These are phyloP conservation scores for Talaromyces sp. DNA, from an alignment of 2,329 filamentous ascomycete genomes.

Conservation along the genomic window DNA sequence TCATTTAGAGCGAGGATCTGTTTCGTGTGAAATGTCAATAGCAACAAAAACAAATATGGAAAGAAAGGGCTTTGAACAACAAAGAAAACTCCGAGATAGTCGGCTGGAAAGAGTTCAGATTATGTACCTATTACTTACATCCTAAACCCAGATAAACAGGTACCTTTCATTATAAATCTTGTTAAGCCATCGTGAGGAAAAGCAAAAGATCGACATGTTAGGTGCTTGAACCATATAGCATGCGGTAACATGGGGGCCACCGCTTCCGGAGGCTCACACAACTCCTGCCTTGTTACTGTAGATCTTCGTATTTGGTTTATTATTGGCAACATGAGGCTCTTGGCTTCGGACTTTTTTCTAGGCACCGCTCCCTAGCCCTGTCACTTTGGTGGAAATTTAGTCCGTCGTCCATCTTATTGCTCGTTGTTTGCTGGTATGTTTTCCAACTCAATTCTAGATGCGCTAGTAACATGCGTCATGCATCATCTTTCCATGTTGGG, in stretches of 20 bases:
- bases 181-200: background rate
- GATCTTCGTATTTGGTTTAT: background rate
- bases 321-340: background rate
- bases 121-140: background rate
- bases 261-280: background rate
- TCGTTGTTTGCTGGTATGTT: background rate
- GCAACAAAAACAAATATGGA: background rate
- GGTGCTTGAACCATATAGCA: background rate
- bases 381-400: background rate
- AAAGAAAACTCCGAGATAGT: background rate
- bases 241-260: background rate
- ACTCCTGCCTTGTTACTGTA: background rate
- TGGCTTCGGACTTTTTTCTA: background rate
- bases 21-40: background rate
- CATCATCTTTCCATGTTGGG: background rate
- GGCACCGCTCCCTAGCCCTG: background rate
- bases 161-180: background rate
- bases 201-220: background rate
- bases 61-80: no score
- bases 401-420: background rate
- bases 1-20: background rate
- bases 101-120: background rate
- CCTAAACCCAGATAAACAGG: background rate
- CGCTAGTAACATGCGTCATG: no score
- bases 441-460: background rate